Evolutionary conservation across 1,139 yeast species (phyloP).

Genomic region (Geotrichum histeridarum): DNA sequence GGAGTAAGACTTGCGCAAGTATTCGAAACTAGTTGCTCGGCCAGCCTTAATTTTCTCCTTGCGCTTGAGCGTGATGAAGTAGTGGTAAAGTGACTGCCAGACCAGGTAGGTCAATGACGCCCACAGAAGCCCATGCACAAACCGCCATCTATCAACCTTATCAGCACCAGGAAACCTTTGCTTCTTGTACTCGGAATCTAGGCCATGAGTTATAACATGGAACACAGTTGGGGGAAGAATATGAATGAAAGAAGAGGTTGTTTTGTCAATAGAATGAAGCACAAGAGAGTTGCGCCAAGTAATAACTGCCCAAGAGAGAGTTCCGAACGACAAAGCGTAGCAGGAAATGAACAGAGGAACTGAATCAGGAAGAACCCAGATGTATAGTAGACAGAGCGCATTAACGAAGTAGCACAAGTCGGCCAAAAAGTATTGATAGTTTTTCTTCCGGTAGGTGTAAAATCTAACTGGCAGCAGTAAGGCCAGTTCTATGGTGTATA

Average conservation of each 20-base stretch:
- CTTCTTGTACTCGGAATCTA: conserved; percentile 51
- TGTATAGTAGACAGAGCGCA: conserved; percentile 56
- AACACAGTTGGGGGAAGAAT: conserved; percentile 83
- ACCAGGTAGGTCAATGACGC: conserved; percentile 76
- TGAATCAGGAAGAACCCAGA: conserved; percentile 81
- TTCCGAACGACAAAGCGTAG: conserved; percentile 83
- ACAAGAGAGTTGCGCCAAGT: conserved; percentile 96
- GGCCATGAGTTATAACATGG: conserved; percentile 80
- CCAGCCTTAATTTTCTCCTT: conserved; percentile 83
- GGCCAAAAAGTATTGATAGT: conserved; percentile 86
- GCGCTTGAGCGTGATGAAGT: conserved; percentile 77
- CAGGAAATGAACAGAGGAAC: conserved; percentile 69
- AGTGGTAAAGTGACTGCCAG: conserved; percentile 92
- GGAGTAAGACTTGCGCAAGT: conserved; percentile 66
- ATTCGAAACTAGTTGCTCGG: conserved; percentile 80
- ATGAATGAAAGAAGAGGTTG: conserved; percentile 87
- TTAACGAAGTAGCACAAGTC: conserved; percentile 93
- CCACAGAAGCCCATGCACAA: conserved; percentile 65
- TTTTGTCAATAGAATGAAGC: conserved; percentile 84
- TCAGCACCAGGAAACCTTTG: conserved; percentile 78
- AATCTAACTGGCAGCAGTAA: conserved; percentile 79
- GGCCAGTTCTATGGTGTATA: conserved; percentile 59
- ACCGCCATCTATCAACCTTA: conserved; percentile 60
- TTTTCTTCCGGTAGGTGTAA: conserved; percentile 71
- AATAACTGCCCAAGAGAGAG: conserved; percentile 86